These are phyloP conservation scores for Candida qinlingensis DNA, from an alignment of 805 yeast species.

Conservation along the genomic window DNA sequence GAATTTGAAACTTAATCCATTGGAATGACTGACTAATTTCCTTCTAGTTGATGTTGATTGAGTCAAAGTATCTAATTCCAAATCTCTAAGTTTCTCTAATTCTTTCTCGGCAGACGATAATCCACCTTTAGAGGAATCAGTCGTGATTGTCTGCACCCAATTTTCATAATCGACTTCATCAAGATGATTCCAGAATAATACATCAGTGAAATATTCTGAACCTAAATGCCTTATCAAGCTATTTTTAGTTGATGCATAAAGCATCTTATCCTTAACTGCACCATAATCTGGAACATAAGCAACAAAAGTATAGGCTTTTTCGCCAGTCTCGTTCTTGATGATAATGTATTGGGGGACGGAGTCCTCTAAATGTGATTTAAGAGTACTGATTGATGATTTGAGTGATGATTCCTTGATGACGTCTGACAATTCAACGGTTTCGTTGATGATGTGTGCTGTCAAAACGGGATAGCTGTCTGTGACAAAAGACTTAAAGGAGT, in stretches of 20 bases:
- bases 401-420: slow-evolving; percentile 28
- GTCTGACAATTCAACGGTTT: slow-evolving; percentile 30
- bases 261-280: slow-evolving; percentile 79
- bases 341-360: slow-evolving; percentile 47
- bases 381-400: slow-evolving; percentile 30
- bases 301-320: slow-evolving; percentile 46
- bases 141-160: slow-evolving; percentile 36
- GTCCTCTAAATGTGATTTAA: slow-evolving; percentile 30
- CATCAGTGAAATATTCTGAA: slow-evolving; percentile 33
- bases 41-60: slow-evolving; percentile 27
- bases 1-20: slow-evolving; percentile 23
- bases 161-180: slow-evolving; percentile 38
- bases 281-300: slow-evolving; percentile 86
- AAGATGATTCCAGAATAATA: slow-evolving; percentile 28
- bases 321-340: slow-evolving; percentile 30
- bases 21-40: slow-evolving; percentile 23
- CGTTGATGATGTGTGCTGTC: slow-evolving; percentile 33
- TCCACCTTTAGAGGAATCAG: slow-evolving; percentile 37
- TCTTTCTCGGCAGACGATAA: slow-evolving; percentile 56
- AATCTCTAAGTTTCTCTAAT: slow-evolving; percentile 39
- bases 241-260: slow-evolving; percentile 87
- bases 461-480: slow-evolving; percentile 30
- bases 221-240: slow-evolving; percentile 75
- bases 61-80: slow-evolving; percentile 33
- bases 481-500: slow-evolving; percentile 38